Evolutionary conservation across 2,329 filamentous ascomycete species (phyloP).

Genomic region (Aspergillus sergii): DNA sequence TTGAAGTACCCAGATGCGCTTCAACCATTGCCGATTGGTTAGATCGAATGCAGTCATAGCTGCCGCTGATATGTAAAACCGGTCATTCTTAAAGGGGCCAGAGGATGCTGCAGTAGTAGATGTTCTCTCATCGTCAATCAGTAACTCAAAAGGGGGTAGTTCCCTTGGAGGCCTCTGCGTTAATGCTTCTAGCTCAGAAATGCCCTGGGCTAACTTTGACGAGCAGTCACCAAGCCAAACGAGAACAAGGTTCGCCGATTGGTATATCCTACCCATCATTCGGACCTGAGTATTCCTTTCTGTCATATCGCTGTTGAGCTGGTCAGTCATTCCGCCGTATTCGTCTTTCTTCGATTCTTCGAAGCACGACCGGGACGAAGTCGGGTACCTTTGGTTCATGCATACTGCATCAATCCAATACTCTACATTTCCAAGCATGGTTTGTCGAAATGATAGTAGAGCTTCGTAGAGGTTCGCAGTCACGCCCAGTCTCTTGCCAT

Average conservation of each 20-base stretch:
- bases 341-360: neutral
- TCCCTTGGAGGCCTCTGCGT: neutral
- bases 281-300: neutral
- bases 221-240: neutral
- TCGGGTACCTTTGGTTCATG: neutral
- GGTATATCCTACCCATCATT: neutral
- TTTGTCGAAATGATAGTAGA: neutral
- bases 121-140: too few species aligned
- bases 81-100: too few species aligned
- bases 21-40: neutral
- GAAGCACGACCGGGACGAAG: neutral
- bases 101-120: too few species aligned
- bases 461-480: neutral
- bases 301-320: neutral
- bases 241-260: neutral
- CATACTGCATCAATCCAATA: neutral
- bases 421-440: neutral
- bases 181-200: neutral
- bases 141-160: neutral
- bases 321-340: neutral
- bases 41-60: neutral
- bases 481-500: neutral
- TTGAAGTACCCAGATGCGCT: neutral
- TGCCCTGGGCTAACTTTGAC: neutral
- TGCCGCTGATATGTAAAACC: neutral